Conservation (phyloP, 2,329 filamentous ascomycete genomes). For the Colletotrichum tofieldiae region DNA sequence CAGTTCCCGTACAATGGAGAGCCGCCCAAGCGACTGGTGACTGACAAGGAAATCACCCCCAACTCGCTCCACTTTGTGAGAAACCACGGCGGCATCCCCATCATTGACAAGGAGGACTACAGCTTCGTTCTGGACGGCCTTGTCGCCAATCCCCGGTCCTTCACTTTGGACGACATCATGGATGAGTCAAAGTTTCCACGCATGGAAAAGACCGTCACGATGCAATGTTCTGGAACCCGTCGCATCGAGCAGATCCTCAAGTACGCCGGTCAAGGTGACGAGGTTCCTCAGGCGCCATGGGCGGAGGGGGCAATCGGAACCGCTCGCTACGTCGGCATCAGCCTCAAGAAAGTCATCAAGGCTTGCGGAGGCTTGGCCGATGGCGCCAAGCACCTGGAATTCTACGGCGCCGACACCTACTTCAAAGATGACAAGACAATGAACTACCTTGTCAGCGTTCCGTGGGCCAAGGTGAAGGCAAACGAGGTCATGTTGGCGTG, state of each 20-base stretch:
- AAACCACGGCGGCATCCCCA: constrained; percentile 81
- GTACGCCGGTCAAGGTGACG: constrained; percentile 78
- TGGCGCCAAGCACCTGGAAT: constrained; percentile 74
- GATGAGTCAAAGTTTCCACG: constrained; percentile 74
- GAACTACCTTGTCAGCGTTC: constrained; percentile 79
- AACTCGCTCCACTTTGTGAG: constrained; percentile 76
- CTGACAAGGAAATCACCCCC: constrained; percentile 70
- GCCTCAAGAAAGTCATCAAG: constrained; percentile 79
- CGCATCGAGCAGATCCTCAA: constrained; percentile 78
- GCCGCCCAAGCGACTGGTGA: constrained; percentile 71
- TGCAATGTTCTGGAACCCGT: constrained; percentile 80
- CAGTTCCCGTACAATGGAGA: constrained; percentile 78
- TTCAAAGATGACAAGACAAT: constrained; percentile 77
- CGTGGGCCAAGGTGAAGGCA: constrained; percentile 76
- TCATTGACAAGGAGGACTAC: constrained; percentile 71
- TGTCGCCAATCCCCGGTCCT: constrained; percentile 69
- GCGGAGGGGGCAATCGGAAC: constrained; percentile 79
- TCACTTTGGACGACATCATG: constrained; percentile 73
- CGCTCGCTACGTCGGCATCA: constrained; percentile 74
- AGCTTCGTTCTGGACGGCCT: constrained; percentile 72
- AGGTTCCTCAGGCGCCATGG: constrained; percentile 70
- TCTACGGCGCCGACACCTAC: constrained; percentile 81
- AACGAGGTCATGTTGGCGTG: constrained; percentile 79
- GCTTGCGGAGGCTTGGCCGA: constrained; percentile 74
- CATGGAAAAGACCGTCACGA: constrained; percentile 70